Evolutionary conservation across 2,329 filamentous ascomycete genomes (phyloP).

Genomic region (Microcera coccophila): DNA sequence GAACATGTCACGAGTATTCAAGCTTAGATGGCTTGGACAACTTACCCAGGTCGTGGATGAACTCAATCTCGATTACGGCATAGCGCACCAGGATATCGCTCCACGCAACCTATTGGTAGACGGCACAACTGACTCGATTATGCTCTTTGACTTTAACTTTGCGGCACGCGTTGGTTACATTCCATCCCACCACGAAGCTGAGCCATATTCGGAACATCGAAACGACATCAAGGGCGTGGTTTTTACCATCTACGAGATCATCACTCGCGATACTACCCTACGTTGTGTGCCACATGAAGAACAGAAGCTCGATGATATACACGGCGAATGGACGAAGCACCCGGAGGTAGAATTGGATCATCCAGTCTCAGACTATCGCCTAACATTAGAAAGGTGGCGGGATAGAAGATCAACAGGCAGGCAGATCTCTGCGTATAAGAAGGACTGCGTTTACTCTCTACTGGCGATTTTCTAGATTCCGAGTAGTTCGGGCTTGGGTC

Average conservation of each 20-base stretch:
- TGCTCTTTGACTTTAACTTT: constrained; percentile 38
- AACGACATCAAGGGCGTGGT: constrained; percentile 33
- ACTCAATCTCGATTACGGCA: constrained; percentile 35
- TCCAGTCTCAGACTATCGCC: constrained; percentile 28
- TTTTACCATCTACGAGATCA: constrained; percentile 35
- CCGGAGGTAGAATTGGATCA: constrained; percentile 31
- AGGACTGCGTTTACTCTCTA: no score
- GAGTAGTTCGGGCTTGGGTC: no score
- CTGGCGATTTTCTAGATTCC: no score
- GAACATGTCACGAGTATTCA: constrained; percentile 30
- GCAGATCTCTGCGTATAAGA: no score
- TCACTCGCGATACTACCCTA: constrained; percentile 26
- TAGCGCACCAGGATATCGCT: constrained; percentile 38
- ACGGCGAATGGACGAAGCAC: constrained; percentile 29
- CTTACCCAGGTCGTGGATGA: constrained; percentile 34
- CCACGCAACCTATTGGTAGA: constrained; percentile 37
- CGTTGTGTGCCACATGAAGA: neutral
- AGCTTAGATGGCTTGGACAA: constrained; percentile 35
- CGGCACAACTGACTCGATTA: constrained; percentile 26
- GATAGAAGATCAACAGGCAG: no score
- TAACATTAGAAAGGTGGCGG: no score
- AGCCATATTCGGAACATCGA: constrained; percentile 11
- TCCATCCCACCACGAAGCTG: no score
- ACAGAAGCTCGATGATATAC: neutral
- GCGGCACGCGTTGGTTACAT: constrained; percentile 19